Evolutionary conservation across 129 eudicot species (phyloP), one percentile per base, ranked within the genome.

Genomic region (Kitagawia praeruptora): DNA sequence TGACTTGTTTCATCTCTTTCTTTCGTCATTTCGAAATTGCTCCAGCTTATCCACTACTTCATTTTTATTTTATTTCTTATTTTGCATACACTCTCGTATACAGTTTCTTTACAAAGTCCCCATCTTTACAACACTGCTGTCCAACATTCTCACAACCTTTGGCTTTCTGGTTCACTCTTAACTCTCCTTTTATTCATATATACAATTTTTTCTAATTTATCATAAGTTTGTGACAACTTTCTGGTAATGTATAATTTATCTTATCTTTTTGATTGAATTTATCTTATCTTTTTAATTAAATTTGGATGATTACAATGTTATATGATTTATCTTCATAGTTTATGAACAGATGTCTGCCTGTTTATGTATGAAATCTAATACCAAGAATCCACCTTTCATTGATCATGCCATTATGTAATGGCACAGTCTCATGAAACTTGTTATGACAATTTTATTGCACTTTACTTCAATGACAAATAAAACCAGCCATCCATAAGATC

Each of bases 1-100:
- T 74, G 77, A 46, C 77, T 46, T 74, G 58, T 74, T 74, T 39
- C 76, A 25, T 46, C 58, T 9, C n/a, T 45, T 74, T 74, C 77
- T 74, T 46, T 74, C 27, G 53, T 74, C 51, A 58, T 58, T n/a
- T 58, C 15, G 27, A 9, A 8, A 23, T 58, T 28, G 19, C 28
- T 21, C 15, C 61, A 25, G 8, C 27, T 74, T 74, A 74, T 74
- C 56, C 45, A 25, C 77, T 73, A 8, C 25, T 72, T 23, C 13
- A 19, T 1, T 12, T 21, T n/a, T 41, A 21, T 15, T 42, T n/a
- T 21, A 42, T 3, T 2, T 12, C 3, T 1, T 2, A 10, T 1
- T 9, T 42, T 73, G 2, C 37, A 73, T 8, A 2, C 34, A 27
- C 8, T 41, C 27, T 41, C 48, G 3, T n/a, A 53, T 23, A 34